These are phyloP conservation scores for Darksidea phi DNA, from an alignment of 495 filamentous ascomycete species.

Conservation along the genomic window DNA sequence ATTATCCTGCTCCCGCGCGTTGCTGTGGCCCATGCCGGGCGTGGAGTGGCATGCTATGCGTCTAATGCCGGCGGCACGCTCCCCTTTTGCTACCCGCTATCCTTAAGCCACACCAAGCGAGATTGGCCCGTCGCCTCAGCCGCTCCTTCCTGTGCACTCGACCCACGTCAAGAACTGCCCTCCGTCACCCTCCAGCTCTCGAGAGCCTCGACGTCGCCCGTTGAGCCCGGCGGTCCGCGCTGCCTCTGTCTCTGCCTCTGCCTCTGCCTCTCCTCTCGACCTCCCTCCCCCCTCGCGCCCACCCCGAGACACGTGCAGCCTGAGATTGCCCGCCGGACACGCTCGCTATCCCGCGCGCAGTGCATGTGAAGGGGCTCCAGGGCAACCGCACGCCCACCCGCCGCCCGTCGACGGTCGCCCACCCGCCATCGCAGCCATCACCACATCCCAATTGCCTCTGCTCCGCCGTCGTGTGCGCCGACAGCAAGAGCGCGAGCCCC, in stretches of 20 bases:
- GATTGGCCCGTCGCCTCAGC: conserved; percentile 9
- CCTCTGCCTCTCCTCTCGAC: too few relatives aligned
- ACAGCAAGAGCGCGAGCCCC: background rate
- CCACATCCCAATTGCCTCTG: background rate
- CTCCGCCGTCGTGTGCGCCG: background rate
- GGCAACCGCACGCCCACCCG: background rate
- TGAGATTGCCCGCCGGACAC: too few relatives aligned
- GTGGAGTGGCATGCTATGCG: background rate
- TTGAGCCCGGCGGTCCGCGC: background rate
- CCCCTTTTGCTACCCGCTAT: background rate
- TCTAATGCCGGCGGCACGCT: background rate
- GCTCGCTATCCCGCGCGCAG: too few relatives aligned
- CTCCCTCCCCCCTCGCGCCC: too few relatives aligned
- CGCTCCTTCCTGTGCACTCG: conserved; percentile 3
- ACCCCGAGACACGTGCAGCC: too few relatives aligned
- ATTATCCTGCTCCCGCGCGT: background rate
- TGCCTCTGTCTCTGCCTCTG: too few relatives aligned
- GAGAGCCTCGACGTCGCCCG: conserved; percentile 8
- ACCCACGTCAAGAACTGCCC: conserved; percentile 12
- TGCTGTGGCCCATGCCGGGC: background rate
- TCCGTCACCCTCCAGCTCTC: conserved; percentile 1
- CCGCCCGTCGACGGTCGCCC: background rate
- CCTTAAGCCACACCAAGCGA: conserved; percentile 12
- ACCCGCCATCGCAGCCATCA: too few relatives aligned
- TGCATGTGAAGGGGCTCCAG: background rate